Conservation (phyloP, 176 grass and related monocot genomes). For the Neostapfia colusana region DNA sequence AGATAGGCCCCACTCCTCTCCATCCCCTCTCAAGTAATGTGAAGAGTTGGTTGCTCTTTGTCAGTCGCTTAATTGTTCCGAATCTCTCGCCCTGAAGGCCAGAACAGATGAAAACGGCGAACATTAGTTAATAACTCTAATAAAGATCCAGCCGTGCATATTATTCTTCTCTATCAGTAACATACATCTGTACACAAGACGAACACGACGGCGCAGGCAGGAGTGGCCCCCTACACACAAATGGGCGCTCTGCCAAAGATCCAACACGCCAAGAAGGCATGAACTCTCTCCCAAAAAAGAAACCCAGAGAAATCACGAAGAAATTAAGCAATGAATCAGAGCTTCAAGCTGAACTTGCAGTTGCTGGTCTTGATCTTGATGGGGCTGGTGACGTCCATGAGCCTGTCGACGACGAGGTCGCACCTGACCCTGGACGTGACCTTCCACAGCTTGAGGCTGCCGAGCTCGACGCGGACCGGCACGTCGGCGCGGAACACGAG, state of each 20-base stretch:
- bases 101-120: neutral
- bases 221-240: slow-evolving; percentile 33
- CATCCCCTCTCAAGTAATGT: neutral
- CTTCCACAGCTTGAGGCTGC: slow-evolving; percentile 58
- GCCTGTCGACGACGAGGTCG: slow-evolving; percentile 74
- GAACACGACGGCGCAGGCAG: slow-evolving; percentile 25
- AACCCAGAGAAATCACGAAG: neutral
- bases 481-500: slow-evolving; percentile 72
- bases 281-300: too few species aligned
- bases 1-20: neutral
- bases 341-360: slow-evolving; percentile 83
- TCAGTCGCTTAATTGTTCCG: neutral
- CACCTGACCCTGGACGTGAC: slow-evolving; percentile 66
- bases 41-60: too few species aligned
- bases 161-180: slow-evolving; percentile 23
- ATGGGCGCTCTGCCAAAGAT: slow-evolving; percentile 34
- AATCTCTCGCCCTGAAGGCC: too few species aligned
- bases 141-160: slow-evolving; percentile 16
- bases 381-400: slow-evolving; percentile 55
- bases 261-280: neutral
- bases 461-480: slow-evolving; percentile 64
- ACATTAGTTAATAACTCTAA: neutral
- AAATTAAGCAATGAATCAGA: slow-evolving; percentile 34
- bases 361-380: slow-evolving; percentile 91
- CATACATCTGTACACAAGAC: slow-evolving; percentile 37